Percentiles rank a stretch among this genome's conserved stretches.
Conservation (phyloP, 2,329 filamentous ascomycete species). For the Neopestalotiopsis clavispora region DNA sequence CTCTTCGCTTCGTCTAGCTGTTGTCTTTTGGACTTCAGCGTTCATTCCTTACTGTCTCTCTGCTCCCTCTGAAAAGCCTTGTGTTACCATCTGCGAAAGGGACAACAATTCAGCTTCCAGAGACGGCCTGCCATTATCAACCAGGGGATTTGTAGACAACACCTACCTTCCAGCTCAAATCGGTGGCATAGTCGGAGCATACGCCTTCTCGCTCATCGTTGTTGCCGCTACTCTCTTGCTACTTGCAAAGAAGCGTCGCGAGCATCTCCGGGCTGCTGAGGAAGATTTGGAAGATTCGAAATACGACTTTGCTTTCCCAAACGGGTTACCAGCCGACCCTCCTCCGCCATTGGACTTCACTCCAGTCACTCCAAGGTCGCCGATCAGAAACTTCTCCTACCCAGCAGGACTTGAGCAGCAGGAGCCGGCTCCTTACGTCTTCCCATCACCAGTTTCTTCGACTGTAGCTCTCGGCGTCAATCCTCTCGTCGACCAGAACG, state of each 20-base stretch:
- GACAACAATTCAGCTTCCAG: conserved; percentile 51
- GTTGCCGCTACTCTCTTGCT: conserved; percentile 70
- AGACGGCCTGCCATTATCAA: conserved; percentile 64
- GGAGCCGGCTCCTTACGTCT: conserved; percentile 47
- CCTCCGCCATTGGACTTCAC: conserved; percentile 36
- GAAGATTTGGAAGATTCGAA: conserved; percentile 53
- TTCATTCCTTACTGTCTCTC: conserved; percentile 33
- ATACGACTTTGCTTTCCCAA: conserved; percentile 28
- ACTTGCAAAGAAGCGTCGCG: conserved; percentile 60
- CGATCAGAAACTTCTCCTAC: conserved; percentile 56
- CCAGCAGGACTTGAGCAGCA: conserved; percentile 43
- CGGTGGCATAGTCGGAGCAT: conserved; percentile 81
- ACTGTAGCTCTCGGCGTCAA: conserved; percentile 64
- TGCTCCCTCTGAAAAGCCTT: conserved; percentile 21
- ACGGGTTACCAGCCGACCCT: conserved; percentile 24
- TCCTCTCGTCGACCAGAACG: conserved; percentile 74
- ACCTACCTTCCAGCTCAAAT: conserved; percentile 79
- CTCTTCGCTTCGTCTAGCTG: conserved; percentile 30
- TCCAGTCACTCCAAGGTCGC: conserved; percentile 36
- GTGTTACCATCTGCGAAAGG: conserved; percentile 28
- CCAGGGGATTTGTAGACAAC: conserved; percentile 62
- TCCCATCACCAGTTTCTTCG: conserved; percentile 52
- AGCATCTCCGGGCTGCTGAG: conserved; percentile 57
- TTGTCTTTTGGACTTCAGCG: conserved; percentile 29
- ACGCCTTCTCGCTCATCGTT: conserved; percentile 77